Evolutionary conservation across 805 yeast species (phyloP).

Genomic region (Cephaloascus albidus): DNA sequence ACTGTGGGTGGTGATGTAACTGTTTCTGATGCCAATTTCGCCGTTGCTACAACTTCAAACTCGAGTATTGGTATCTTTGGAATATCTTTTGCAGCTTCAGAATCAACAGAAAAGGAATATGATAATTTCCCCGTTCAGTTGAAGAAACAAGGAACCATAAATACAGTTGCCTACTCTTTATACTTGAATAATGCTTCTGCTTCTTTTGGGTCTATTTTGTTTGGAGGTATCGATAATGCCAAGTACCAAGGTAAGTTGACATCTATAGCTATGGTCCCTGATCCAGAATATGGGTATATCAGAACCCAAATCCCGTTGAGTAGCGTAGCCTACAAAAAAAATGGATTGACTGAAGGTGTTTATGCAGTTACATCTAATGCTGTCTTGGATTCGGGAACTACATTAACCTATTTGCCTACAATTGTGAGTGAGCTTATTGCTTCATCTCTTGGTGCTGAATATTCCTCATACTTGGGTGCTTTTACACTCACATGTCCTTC

Average conservation of each 20-base stretch:
- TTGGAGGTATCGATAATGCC: constrained; percentile 18
- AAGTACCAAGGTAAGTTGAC: constrained; percentile 14
- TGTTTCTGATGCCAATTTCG: background rate
- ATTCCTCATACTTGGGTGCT: constrained; percentile 8
- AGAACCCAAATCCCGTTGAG: background rate
- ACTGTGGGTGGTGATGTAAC: background rate
- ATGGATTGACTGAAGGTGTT: background rate
- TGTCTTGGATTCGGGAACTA: constrained; percentile 20
- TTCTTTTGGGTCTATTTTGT: constrained; percentile 14
- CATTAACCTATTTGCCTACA: constrained; percentile 14
- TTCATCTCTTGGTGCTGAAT: constrained; percentile 14
- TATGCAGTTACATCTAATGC: constrained; percentile 1
- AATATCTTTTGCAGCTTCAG: constrained; percentile 7
- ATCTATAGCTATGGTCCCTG: constrained; percentile 9
- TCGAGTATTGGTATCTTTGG: constrained; percentile 14
- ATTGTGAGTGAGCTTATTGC: constrained; percentile 4
- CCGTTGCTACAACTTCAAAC: constrained; percentile 6
- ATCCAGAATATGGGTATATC: constrained; percentile 7
- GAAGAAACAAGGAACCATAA: constrained; percentile 21
- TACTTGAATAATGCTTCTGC: constrained; percentile 16
- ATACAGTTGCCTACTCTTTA: constrained; percentile 26
- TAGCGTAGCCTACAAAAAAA: background rate
- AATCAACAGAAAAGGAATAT: constrained; percentile 9
- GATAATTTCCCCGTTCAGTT: constrained; percentile 23
- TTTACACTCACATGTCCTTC: constrained; percentile 14